Conservation (phyloP, 306 rosid species). For the Vigna angularis region DNA sequence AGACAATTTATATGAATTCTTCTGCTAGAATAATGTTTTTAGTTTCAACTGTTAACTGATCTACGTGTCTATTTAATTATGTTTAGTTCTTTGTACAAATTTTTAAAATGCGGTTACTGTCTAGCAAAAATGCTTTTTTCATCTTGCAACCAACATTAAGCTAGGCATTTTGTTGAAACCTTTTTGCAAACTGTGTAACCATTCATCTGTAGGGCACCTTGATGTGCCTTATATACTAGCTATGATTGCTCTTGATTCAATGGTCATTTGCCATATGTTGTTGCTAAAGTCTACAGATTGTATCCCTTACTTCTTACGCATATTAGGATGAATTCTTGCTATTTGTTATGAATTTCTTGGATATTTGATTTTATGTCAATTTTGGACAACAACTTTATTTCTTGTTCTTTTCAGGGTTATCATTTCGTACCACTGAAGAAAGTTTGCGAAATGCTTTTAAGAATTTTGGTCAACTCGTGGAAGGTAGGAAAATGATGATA, state of each 20-base stretch:
- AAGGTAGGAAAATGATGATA: slow-evolving; percentile 56
- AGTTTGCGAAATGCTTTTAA: slow-evolving; percentile 77
- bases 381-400: not conserved
- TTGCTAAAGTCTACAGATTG: not conserved
- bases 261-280: slow-evolving; percentile 17
- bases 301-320: not conserved
- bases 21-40: not conserved
- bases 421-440: slow-evolving; percentile 91
- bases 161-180: not conserved
- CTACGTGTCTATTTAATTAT: not conserved
- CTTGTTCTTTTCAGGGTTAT: slow-evolving; percentile 67
- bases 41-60: not conserved
- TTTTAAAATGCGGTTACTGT: not conserved
- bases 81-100: not conserved
- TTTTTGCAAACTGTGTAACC: slow-evolving; percentile 17
- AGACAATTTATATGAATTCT: not conserved
- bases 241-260: slow-evolving; percentile 6
- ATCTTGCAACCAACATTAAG: not conserved
- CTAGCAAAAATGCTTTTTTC: not conserved
- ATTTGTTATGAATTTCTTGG: slow-evolving; percentile 10
- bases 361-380: not conserved
- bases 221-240: not conserved
- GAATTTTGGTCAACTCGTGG: slow-evolving; percentile 78
- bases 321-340: not conserved
- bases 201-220: slow-evolving; percentile 4